phyloP scores from a whole-genome alignment of 805 yeast species.

The Pichia thaimueangensis region DNA sequence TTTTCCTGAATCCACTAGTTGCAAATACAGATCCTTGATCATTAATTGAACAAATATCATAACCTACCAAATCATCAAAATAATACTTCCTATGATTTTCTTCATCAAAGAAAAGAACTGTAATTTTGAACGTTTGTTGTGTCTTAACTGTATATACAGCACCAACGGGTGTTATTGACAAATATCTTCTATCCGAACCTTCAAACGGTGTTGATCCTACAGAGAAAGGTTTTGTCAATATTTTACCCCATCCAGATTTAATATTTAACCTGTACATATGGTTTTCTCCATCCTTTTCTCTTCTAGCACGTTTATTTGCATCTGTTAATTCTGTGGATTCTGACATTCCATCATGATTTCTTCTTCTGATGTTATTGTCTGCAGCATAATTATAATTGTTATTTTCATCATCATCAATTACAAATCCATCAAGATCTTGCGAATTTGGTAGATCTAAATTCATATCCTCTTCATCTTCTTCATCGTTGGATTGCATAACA shows the following conservation, averaged over 20 bases:
- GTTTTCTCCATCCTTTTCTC: background rate
- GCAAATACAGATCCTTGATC: constrained; percentile 63
- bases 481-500: constrained; percentile 15
- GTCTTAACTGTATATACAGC: constrained; percentile 72
- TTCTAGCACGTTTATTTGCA: constrained; percentile 7
- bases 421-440: constrained; percentile 44
- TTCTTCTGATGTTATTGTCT: constrained; percentile 7
- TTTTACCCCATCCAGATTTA: constrained; percentile 10
- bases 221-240: constrained; percentile 53
- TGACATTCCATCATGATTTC: constrained; percentile 9
- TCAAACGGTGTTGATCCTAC: constrained; percentile 87
- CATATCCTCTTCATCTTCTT: constrained; percentile 17
- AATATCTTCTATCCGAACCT: constrained; percentile 54
- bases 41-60: constrained; percentile 70
- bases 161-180: constrained; percentile 76
- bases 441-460: constrained; percentile 25
- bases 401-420: constrained; percentile 59
- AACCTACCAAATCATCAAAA: constrained; percentile 67
- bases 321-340: constrained; percentile 14
- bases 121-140: constrained; percentile 45
- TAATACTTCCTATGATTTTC: constrained; percentile 73
- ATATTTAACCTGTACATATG: constrained; percentile 2
- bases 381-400: constrained; percentile 26
- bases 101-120: constrained; percentile 81
- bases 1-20: constrained; percentile 28